Evolutionary conservation across 306 rosid genomes (phyloP).

Genomic region (Echinosophora koreensis): DNA sequence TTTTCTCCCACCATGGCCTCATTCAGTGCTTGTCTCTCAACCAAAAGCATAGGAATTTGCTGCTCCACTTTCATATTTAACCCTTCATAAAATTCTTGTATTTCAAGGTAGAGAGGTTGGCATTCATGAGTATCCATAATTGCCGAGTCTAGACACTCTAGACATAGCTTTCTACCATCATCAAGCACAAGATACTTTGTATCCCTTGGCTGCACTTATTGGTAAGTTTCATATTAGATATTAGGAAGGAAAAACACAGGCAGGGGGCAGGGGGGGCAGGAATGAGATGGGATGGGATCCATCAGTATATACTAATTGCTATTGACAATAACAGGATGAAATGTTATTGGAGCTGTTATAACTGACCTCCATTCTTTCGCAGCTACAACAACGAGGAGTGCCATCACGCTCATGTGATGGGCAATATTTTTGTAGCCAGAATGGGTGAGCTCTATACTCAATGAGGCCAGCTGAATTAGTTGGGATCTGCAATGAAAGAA

Average conservation of each 20-base stretch:
- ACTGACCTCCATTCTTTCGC: constrained; percentile 99
- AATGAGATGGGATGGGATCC: constrained; percentile 15
- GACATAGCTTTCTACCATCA: constrained; percentile 94
- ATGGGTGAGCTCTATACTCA: constrained; percentile 97
- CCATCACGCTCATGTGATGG: constrained; percentile 93
- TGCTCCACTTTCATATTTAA: constrained; percentile 95
- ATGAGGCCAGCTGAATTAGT: constrained; percentile 86
- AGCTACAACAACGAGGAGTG: constrained; percentile 98
- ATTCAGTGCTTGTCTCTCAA: constrained; percentile 95
- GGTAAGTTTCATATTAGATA: constrained; percentile 40
- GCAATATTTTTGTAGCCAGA: constrained; percentile 93
- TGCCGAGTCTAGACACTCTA: constrained; percentile 96
- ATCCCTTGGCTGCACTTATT: constrained; percentile 80
- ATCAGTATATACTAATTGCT: neutral
- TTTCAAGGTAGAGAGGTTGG: constrained; percentile 97
- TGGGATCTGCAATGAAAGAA: constrained; percentile 75
- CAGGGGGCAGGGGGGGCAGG: neutral
- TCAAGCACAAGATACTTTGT: constrained; percentile 84
- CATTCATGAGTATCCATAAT: constrained; percentile 97
- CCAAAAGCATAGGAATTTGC: constrained; percentile 98
- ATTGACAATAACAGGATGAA: constrained; percentile 2
- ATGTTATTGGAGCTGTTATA: constrained; percentile 29
- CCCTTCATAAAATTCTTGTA: constrained; percentile 96
- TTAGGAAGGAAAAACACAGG: neutral
- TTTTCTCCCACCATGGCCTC: constrained; percentile 99